Percentiles rank a stretch among this genome's conserved stretches.
Conservation (phyloP, 768 basidiomycete species). For the Lentinula guzmanii region DNA sequence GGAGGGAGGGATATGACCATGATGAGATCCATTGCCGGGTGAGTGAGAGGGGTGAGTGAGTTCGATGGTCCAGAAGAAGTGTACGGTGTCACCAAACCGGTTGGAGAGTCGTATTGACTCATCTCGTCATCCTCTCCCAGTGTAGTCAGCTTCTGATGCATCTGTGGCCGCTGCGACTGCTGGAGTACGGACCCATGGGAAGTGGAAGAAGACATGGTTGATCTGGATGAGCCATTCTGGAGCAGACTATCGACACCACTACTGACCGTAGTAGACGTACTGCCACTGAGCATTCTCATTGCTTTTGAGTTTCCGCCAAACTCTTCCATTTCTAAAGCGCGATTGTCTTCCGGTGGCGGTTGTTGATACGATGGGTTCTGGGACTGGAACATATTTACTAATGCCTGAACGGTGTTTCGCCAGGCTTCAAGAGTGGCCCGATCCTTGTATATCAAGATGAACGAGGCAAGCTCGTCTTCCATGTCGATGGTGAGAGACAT, state of each 20-base stretch:
- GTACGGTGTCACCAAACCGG: constrained; percentile 62
- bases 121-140: constrained; percentile 71
- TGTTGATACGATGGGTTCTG: constrained; percentile 33
- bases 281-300: constrained; percentile 75
- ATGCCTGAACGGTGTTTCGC: constrained; percentile 74
- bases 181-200: constrained; percentile 54
- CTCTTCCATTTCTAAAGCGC: constrained; percentile 59
- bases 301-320: constrained; percentile 75
- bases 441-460: constrained; percentile 94
- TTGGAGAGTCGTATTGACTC: constrained; percentile 46
- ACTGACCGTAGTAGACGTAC: constrained; percentile 59
- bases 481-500: constrained; percentile 95
- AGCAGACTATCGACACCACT: constrained; percentile 58
- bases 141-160: constrained; percentile 48
- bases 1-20: constrained; percentile 86
- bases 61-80: constrained; percentile 72
- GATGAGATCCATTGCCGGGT: constrained; percentile 89
- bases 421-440: constrained; percentile 85
- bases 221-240: constrained; percentile 59
- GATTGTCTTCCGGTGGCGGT: constrained; percentile 20
- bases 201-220: constrained; percentile 69
- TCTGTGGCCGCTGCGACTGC: constrained; percentile 24
- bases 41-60: constrained; percentile 73
- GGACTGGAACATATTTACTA: constrained; percentile 68
- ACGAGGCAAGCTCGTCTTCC: constrained; percentile 95